Evolutionary conservation across 2,329 filamentous ascomycete genomes (phyloP), one percentile per base, ranked within the genome.

Genomic region (Aspergillus ochraceus): DNA sequence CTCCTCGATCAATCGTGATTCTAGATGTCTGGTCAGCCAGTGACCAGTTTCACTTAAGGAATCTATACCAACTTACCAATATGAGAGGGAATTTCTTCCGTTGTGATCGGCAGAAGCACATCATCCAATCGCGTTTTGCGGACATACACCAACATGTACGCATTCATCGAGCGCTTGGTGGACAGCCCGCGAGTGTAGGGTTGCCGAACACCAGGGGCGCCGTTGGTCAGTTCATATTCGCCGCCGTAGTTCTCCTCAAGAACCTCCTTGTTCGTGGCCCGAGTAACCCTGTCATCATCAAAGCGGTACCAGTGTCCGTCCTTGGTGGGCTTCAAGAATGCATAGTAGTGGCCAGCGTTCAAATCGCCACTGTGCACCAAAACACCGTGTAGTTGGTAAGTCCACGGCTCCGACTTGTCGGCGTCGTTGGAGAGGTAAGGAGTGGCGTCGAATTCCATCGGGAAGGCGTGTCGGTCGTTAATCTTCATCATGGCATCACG

Each of bases 401-500:
- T 84, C 87, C 93, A 98, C 1, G 93, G 82, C 72, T 98, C 92
- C 1, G 92, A 95, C 73, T 83, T 90, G 74, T 97, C 93, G 26
- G 92, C 91, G 61, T 91, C 88, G 24, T 92, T 88, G 12, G 92
- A 90, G 20, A 99, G 86, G 73, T 95, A 99, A 0, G 92, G 92
- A 0, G 90, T 83, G 6, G 93, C 91, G 65, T 81, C 78, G 61
- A 81, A 80, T 62, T 81, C 78, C 69, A 80, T 78, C 2, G 79
- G 79, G 66, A 80, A 81, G 55, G 79, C 79, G 60, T 81, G 79
- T 60, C 78, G 71, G 68, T 81, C 79, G 55, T 81, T 81, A 71
- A 99, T 92, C 79, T 99, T 99, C 90, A 96, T 97, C 91, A 98
- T 97, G 64, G 92, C 92, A 72, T 98, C 94, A 68, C 91, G 88